A percentile compares a stretch with the other conserved stretches of the same genome.
Evolutionary conservation across 2,329 filamentous ascomycete species (phyloP).

Genomic region (Pseudogymnoascus sp.): DNA sequence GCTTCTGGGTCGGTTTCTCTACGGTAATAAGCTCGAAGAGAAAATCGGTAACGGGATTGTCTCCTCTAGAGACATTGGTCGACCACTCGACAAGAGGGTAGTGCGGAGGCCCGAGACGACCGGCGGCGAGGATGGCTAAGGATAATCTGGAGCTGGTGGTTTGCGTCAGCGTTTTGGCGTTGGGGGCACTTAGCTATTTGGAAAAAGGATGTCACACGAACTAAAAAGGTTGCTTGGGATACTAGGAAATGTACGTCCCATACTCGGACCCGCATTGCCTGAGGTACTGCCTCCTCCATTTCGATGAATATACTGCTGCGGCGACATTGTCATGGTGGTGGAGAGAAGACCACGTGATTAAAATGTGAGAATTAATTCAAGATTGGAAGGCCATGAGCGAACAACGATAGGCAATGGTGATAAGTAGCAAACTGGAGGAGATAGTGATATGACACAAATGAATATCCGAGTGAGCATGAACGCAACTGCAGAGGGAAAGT

Average conservation of each 20-base stretch:
- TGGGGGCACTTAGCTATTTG: background rate
- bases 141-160: background rate
- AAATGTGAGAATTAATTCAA: background rate
- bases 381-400: background rate
- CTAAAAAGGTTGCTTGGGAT: background rate
- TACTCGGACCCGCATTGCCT: background rate
- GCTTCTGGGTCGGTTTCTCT: background rate
- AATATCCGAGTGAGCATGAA: background rate
- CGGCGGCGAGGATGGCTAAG: background rate
- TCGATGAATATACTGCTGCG: background rate
- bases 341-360: background rate
- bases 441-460: background rate
- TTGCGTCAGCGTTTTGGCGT: background rate
- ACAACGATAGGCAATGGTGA: background rate
- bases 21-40: background rate
- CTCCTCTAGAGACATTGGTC: background rate
- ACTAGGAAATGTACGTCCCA: background rate
- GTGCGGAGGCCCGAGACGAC: background rate
- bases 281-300: background rate
- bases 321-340: background rate
- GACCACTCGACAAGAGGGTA: background rate
- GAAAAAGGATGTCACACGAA: background rate
- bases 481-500: constrained; percentile 9
- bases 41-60: background rate
- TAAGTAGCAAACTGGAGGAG: background rate